Conservation (phyloP, 495 filamentous ascomycete genomes). For the Cudoniella acicularis region DNA sequence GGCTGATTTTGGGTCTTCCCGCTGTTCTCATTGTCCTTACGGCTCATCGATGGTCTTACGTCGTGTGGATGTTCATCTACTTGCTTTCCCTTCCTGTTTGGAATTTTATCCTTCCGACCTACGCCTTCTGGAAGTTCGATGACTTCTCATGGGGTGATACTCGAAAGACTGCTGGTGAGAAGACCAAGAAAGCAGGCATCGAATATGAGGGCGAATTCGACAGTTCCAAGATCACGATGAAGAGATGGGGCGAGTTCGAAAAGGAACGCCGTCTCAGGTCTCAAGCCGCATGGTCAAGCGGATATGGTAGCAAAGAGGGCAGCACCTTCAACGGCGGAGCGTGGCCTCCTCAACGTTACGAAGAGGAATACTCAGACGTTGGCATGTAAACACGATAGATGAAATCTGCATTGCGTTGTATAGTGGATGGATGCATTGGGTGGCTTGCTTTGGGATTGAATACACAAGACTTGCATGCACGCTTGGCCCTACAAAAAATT, state of each 20-base stretch:
- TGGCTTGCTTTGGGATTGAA: background rate
- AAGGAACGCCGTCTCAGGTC: conserved; percentile 40
- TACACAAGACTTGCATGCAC: background rate
- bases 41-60: conserved; percentile 90
- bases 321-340: conserved; percentile 3
- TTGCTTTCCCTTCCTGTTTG: conserved; percentile 90
- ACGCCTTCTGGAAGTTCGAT: conserved; percentile 99
- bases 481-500: no score
- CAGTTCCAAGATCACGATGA: conserved; percentile 97
- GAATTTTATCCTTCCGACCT: conserved; percentile 94
- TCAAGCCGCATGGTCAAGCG: conserved; percentile 16
- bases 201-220: conserved; percentile 96
- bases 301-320: conserved; percentile 17
- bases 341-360: conserved; percentile 12
- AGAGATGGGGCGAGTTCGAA: conserved; percentile 96
- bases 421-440: conserved; percentile 1
- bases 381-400: background rate
- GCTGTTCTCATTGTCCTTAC: conserved; percentile 92
- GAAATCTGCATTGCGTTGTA: background rate
- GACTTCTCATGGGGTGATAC: conserved; percentile 99
- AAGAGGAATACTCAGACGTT: conserved; percentile 22
- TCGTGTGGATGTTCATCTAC: conserved; percentile 96
- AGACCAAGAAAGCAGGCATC: conserved; percentile 70
- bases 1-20: conserved; percentile 87
- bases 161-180: conserved; percentile 89